phyloP scores from a whole-genome alignment of 2,329 filamentous ascomycete genomes.

The Aspergillus intermedius region DNA sequence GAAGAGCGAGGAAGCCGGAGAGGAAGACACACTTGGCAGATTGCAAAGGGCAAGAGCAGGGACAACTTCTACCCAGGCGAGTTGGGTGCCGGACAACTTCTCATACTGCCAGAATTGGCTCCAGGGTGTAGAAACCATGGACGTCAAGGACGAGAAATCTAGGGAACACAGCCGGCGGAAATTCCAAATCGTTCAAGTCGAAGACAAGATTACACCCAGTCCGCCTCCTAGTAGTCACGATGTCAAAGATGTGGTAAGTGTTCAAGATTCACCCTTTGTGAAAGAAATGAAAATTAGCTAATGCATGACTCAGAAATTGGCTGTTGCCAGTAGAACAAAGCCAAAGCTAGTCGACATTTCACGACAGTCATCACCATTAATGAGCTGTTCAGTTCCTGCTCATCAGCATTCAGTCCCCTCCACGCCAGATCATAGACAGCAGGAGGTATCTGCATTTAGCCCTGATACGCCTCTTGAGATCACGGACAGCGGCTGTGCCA shows the following conservation, averaged over 20 bases:
- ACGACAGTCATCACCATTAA: conserved; percentile 27
- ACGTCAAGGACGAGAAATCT: conserved; percentile 17
- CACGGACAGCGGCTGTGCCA: conserved; percentile 30
- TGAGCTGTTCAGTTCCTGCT: conserved; percentile 19
- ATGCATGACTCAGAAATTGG: conserved; percentile 20
- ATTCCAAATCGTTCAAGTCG: conserved; percentile 25
- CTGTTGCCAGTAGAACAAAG: conserved; percentile 30
- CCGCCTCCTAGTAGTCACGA: background rate
- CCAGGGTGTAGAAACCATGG: conserved; percentile 27
- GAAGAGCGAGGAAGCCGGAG: background rate
- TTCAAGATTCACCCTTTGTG: background rate
- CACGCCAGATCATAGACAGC: conserved; percentile 28
- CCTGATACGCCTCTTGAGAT: conserved; percentile 33
- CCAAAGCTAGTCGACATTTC: conserved; percentile 35
- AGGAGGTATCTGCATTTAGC: conserved; percentile 35
- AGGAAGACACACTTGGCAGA: background rate
- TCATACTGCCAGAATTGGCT: conserved; percentile 35
- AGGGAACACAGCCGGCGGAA: conserved; percentile 28
- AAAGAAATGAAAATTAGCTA: background rate
- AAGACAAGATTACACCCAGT: background rate
- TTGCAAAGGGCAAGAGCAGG: conserved; percentile 24
- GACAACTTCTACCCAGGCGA: conserved; percentile 32
- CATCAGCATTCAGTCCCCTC: conserved; percentile 23
- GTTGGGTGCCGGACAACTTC: conserved; percentile 32
- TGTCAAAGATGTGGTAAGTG: background rate